These are phyloP conservation scores for Phytophthora pinifolia DNA, from an alignment of 352 stramenopile genomes.

Conservation along the genomic window DNA sequence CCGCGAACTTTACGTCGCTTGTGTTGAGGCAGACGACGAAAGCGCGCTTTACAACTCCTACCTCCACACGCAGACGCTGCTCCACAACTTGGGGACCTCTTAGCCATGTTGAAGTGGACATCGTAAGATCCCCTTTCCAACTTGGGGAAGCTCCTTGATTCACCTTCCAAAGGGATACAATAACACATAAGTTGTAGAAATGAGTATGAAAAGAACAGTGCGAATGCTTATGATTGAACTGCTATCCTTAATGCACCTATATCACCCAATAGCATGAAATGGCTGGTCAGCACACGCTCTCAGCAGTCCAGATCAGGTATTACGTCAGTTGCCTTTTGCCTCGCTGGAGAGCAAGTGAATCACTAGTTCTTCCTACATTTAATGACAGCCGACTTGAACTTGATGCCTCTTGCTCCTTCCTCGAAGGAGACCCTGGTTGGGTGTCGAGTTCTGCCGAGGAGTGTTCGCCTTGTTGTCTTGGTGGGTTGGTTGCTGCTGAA, in stretches of 20 bases:
- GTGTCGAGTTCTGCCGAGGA: constrained; percentile 28
- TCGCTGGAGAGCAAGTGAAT: too few relatives aligned
- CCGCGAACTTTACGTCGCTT: constrained; percentile 40
- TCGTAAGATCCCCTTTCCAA: constrained; percentile 25
- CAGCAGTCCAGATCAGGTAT: too few relatives aligned
- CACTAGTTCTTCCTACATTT: background rate
- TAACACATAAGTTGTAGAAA: constrained; percentile 1
- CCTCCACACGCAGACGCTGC: constrained; percentile 36
- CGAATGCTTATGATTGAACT: too few relatives aligned
- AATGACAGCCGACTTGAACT: constrained; percentile 21
- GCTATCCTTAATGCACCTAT: too few relatives aligned
- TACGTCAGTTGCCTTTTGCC: too few relatives aligned
- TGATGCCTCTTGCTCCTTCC: constrained; percentile 19
- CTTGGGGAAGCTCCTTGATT: background rate
- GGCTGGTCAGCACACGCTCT: too few relatives aligned
- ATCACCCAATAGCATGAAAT: too few relatives aligned
- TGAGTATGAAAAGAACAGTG: too few relatives aligned
- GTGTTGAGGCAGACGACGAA: constrained; percentile 44
- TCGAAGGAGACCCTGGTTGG: constrained; percentile 21
- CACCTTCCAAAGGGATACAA: background rate
- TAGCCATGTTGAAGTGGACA: constrained; percentile 9
- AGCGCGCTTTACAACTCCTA: constrained; percentile 37
- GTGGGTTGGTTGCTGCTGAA: constrained; percentile 30
- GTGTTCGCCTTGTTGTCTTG: constrained; percentile 5
- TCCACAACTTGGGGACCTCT: constrained; percentile 17